Base-by-base conservation (phyloP, 345 rosid genomes). In the Eucalyptus polyanthemos region DNA sequence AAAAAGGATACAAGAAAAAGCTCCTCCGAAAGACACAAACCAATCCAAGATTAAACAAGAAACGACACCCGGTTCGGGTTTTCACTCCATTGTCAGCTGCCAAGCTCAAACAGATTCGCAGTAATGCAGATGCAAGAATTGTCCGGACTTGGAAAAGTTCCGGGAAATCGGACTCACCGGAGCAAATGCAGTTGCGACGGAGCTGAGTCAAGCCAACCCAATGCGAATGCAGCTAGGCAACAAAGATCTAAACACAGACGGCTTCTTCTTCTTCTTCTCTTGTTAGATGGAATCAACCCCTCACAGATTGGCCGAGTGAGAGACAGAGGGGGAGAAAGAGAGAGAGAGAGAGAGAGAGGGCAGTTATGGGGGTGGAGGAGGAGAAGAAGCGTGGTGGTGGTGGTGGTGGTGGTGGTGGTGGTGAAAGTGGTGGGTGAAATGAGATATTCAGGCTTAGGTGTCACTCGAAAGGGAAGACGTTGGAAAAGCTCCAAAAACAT, bases 121-220 rank as follows among this genome's bases (percentile, higher is more conserved):
- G 80, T 13, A n/a, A 83, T 86, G 54, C 89, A 42, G 89, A 83
- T 88, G 34, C 53, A 50, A 11, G 89, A 56, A 88, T 54, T 76
- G 67, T 14, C 21, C 50, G 49, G 58, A 86, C n/a, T 58, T 37
- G 29, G 24, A 29, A 54, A 54, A 40, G 85, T 21, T n/a, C 85
- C 27, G 45, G 50, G 53, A 89, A 89, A 69, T 86, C 31, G 89
- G n/a, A 86, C 94, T 91, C 91, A 94, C 94, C 94, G 31, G 89
- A 37, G 90, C 65, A 90, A 94, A 94, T 92, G 94, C 90, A 90
- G 92, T 88, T 90, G 86, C 53, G 54, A 17, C 42, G 34, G 13
- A 76, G 85, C 47, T 76, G 85, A 76, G 85, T 2, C 47, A 40
- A 37, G 85, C 85, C 25, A 11, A 76, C 47, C 47, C 85, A 76